Evolutionary conservation across 1,284 basidiomycete species (phyloP).

Genomic region (Cutaneotrichosporon cutaneum): DNA sequence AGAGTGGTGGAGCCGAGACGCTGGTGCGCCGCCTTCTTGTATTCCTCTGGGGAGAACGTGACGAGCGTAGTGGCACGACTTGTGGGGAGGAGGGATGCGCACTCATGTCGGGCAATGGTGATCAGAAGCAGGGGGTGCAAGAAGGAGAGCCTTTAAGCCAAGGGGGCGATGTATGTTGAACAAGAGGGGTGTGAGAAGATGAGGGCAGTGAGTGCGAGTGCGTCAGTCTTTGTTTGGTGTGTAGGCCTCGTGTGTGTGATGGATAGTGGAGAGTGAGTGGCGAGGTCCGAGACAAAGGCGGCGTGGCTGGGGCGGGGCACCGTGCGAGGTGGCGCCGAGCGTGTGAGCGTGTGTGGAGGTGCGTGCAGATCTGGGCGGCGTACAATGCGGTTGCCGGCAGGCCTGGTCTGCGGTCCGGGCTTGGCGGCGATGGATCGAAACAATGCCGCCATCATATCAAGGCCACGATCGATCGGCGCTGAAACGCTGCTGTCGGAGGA

Average conservation of each 20-base stretch:
- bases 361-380: background rate
- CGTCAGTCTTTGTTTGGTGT: no score
- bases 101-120: background rate
- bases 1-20: background rate
- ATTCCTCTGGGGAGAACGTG: background rate
- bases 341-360: no score
- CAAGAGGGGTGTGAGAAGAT: no score
- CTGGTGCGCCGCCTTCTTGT: conserved; percentile 6
- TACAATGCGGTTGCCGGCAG: background rate
- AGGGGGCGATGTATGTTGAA: background rate
- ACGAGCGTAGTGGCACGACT: background rate
- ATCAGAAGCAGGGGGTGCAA: background rate
- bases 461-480: background rate
- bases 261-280: no score
- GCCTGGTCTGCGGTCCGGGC: background rate
- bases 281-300: no score
- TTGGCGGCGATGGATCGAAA: background rate
- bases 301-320: no score
- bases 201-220: no score
- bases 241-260: no score
- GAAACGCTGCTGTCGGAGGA: background rate
- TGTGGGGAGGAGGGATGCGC: background rate
- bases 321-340: no score
- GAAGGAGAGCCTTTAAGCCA: background rate
- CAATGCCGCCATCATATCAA: background rate